A percentile compares a stretch with the other conserved stretches of the same genome.
phyloP scores from a whole-genome alignment of 768 basidiomycete genomes.

The Suillus occidentalis region DNA sequence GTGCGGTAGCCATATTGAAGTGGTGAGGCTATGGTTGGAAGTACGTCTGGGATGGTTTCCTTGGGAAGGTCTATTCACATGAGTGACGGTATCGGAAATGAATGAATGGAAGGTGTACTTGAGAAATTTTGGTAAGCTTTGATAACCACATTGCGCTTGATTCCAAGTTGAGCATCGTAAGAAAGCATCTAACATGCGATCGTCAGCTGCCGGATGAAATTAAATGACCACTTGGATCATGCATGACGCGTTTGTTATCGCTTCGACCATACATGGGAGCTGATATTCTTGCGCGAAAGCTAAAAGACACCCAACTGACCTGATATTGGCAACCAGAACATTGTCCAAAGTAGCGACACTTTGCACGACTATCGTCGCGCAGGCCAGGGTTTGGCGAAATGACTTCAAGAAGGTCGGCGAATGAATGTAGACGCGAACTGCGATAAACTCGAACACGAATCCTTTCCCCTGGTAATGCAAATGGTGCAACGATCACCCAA shows the following conservation, averaged over 20 bases:
- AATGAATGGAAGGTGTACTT: background rate
- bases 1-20: conserved; percentile 91
- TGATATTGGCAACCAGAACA: conserved; percentile 97
- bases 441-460: conserved; percentile 74
- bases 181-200: conserved; percentile 67
- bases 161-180: conserved; percentile 79
- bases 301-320: conserved; percentile 38
- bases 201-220: background rate
- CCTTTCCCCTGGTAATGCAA: conserved; percentile 80
- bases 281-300: background rate
- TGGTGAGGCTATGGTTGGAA: conserved; percentile 82
- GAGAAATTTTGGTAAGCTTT: conserved; percentile 85
- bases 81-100: conserved; percentile 29
- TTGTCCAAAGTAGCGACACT: conserved; percentile 84
- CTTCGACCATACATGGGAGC: background rate
- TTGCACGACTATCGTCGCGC: conserved; percentile 63
- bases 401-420: conserved; percentile 72
- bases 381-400: conserved; percentile 60
- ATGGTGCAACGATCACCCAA: conserved; percentile 86
- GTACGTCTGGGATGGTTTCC: conserved; percentile 60
- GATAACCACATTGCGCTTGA: conserved; percentile 84
- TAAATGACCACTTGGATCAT: background rate
- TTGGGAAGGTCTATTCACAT: conserved; percentile 45
- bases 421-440: conserved; percentile 68
- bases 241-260: background rate